Evolutionary conservation across 2,329 filamentous ascomycete genomes (phyloP), one percentile per base, ranked within the genome.

Genomic region (Ascosphaera apis): DNA sequence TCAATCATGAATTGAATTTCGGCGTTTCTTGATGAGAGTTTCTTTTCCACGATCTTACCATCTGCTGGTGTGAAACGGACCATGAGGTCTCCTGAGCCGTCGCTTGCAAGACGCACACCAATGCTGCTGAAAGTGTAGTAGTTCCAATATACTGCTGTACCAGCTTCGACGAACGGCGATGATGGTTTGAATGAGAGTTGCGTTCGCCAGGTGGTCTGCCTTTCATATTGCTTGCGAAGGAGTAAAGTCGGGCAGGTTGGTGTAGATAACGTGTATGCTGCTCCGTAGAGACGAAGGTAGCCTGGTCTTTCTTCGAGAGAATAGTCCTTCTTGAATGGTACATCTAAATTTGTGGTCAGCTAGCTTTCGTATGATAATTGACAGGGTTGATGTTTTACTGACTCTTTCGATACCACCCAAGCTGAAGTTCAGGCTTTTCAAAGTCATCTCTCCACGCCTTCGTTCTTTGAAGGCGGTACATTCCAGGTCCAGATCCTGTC

Each of bases 101-200:
- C 36, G 15, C 30, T 33, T 36, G 47, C 38, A 6, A 47, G 21
- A 12, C 48, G 42, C 11, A 64, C 48, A 1, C 61, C 61, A 2
- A 65, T 51, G 23, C 53, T 58, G 33, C 49, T 53, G 36, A 58
- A 56, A 0, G 58, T 60, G 40, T 56, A 56, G 31, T 65, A 60
- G 33, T 60, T 67, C 62, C 64, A 67, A 58, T 63, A 71, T 0
- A 69, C 45, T 0, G 63, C 61, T 0, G 61, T 51, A 0, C 67
- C 67, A 0, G 67, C 66, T 49, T 71, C 67, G 2, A 60, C 59
- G 1, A 56, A 51, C 3, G 45, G 31, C 3, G 53, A 52, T 0
- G 47, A 50, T 0, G 65, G 64, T 0, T 49, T 43, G 40, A 70
- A 72, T 0, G 56, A 51, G 9, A 71, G 45, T 2, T 48, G 53